A percentile compares a stretch with the other conserved stretches of the same genome.
Conservation (phyloP, 2,329 filamentous ascomycete species). For the Ophiostoma fasciatum region DNA sequence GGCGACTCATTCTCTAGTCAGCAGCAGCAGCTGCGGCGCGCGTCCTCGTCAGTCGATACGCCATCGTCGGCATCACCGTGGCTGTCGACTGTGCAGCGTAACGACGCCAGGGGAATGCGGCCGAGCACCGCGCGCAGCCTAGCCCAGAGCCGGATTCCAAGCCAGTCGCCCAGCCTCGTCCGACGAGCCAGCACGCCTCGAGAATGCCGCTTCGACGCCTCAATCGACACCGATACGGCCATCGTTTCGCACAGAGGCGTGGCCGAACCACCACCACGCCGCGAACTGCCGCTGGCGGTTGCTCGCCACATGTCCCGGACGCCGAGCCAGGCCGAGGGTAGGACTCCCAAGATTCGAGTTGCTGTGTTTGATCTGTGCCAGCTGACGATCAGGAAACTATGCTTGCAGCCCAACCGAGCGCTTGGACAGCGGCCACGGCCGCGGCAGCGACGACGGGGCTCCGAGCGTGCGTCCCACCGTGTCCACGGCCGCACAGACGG, state of each 20-base stretch:
- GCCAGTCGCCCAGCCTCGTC: not conserved
- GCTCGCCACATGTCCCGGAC: conserved; percentile 7
- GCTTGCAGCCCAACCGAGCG: not conserved
- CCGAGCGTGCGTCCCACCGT: not conserved
- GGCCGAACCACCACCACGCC: conserved; percentile 9
- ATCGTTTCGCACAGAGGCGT: no score
- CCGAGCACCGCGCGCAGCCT: not conserved
- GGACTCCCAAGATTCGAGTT: no score
- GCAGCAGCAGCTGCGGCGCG: not conserved
- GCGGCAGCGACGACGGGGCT: not conserved
- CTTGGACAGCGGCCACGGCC: not conserved
- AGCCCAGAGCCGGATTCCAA: conserved; percentile 1
- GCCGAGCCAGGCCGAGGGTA: conserved; percentile 2
- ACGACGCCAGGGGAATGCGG: no score
- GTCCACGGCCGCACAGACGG: conserved; percentile 7
- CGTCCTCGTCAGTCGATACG: conserved; percentile 1
- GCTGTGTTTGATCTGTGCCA: no score
- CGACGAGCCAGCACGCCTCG: not conserved
- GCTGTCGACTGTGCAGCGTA: no score
- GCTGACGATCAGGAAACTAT: not conserved
- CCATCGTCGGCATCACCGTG: not conserved
- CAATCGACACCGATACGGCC: no score
- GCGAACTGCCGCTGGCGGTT: conserved; percentile 7
- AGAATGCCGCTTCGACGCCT: no score
- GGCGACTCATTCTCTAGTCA: no score